Percentiles rank a stretch among this genome's conserved stretches.
phyloP scores from a whole-genome alignment of 108 stramenopile species.

The Nitzschia putrida region DNA sequence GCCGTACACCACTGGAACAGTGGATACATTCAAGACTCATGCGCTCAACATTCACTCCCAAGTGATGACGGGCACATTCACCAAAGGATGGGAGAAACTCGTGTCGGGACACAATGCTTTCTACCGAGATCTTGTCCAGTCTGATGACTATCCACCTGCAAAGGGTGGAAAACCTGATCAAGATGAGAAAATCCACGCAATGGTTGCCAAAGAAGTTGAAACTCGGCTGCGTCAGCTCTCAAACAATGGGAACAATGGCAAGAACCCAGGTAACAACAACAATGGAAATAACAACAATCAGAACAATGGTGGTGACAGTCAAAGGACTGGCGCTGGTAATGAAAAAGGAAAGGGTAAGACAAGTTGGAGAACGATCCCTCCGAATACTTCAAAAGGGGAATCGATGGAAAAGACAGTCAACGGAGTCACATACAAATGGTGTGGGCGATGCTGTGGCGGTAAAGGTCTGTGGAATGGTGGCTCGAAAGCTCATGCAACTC shows the following conservation, averaged over 20 bases:
- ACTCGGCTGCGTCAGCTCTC: not conserved
- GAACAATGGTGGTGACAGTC: too few relatives aligned
- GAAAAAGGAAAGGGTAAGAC: not conserved
- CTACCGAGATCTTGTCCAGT: not conserved
- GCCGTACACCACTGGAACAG: not conserved
- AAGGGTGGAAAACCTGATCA: not conserved
- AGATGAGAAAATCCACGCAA: not conserved
- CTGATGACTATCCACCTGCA: not conserved
- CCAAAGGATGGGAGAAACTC: not conserved
- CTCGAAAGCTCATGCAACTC: not conserved
- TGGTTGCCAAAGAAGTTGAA: conserved; percentile 5
- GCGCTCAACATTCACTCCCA: conserved; percentile 1
- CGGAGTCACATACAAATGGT: not conserved
- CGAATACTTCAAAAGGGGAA: not conserved
- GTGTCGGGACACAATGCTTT: not conserved
- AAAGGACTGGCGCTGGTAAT: too few relatives aligned
- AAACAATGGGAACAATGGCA: not conserved
- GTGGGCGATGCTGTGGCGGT: not conserved
- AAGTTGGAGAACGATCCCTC: not conserved
- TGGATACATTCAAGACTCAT: not conserved
- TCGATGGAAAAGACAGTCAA: not conserved
- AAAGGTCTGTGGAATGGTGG: conserved; percentile 3
- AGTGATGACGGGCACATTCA: not conserved
- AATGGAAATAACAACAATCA: too few relatives aligned
- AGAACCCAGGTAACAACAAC: not conserved